Conservation (phyloP, 257 asterid species). For the Ilex aquifolium region DNA sequence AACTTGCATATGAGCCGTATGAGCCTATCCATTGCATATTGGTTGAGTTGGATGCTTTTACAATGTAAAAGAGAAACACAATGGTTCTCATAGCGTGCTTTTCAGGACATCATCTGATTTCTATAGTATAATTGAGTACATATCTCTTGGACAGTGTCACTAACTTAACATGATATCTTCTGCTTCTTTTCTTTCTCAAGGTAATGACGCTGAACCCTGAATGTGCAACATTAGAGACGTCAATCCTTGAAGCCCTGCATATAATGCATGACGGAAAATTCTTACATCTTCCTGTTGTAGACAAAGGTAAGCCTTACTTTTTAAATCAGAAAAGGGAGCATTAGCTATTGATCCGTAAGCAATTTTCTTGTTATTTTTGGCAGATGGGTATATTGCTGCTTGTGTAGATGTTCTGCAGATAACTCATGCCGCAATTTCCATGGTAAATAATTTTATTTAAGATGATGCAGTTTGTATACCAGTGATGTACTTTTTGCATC, state of each 20-base stretch:
- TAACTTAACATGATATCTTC: too few relatives aligned
- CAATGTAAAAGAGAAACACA: too few relatives aligned
- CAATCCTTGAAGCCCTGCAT: slow-evolving; percentile 89
- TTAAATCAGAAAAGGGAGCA: slow-evolving; percentile 2
- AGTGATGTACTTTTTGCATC: neutral
- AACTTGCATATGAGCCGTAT: too few relatives aligned
- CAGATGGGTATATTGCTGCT: slow-evolving; percentile 74
- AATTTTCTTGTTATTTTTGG: slow-evolving; percentile 15
- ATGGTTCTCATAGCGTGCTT: too few relatives aligned
- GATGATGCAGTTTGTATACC: neutral
- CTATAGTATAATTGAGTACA: too few relatives aligned
- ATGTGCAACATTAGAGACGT: slow-evolving; percentile 72
- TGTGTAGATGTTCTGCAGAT: slow-evolving; percentile 88
- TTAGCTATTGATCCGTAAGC: neutral
- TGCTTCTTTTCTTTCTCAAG: slow-evolving; percentile 29
- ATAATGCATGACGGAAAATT: slow-evolving; percentile 89
- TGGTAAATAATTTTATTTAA: slow-evolving; percentile 43
- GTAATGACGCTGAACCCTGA: slow-evolving; percentile 90
- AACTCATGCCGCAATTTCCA: slow-evolving; percentile 83
- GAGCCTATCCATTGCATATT: too few relatives aligned
- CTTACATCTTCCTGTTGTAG: slow-evolving; percentile 84
- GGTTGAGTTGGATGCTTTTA: too few relatives aligned
- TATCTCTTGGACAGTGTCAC: too few relatives aligned
- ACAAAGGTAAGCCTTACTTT: slow-evolving; percentile 50
- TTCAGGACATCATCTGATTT: too few relatives aligned